Base-by-base conservation (phyloP, 768 basidiomycete genomes). In the Tremella fuciformis region DNA sequence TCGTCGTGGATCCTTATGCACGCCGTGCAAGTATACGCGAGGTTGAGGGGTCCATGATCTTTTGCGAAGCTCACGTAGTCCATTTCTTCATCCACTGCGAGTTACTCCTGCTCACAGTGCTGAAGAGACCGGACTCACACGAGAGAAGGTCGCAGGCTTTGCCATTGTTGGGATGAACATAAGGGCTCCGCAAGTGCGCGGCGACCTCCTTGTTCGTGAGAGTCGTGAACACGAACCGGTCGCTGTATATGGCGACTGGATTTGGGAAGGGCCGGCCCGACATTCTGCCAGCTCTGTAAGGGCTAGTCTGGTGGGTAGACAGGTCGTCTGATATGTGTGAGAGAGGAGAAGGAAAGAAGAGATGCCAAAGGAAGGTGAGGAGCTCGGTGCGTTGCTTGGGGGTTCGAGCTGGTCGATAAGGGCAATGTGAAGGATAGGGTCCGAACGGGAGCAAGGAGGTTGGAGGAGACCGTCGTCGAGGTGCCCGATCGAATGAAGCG, bases 21-120 rank as follows among this genome's bases (percentile, higher is more conserved):
- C 16, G 66, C 71, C 18, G 57, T 41, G 53, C 61, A 65, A 13
- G 71, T 73, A 49, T 62, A 59, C 1, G 69, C 62, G 39, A 76
- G 60, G 50, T 76, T 76, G 46, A 73, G 49, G 8, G 75, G 75
- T 41, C 75, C 75, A 51, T 62, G 59, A 58, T 76, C 75, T 15
- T 24, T 34, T 1, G 66, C 62, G 49, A 76, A 76, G 4, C 59
- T 47, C 7, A 55, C 60, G 55, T 77, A 77, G 2, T 26, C 52
- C 60, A 75, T 66, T 13, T 68, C 50, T 4, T 74, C 60, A 50
- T 76, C 75, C 65, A 76, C 72, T 74, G 26, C 24, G 8, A 9
- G 41, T 13, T 42, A 38, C 21, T 13, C 48, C 42, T 6, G 6
- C 7, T 4, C 6, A 4, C 7, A 46, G n/a, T n/a, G 48, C 3